Base-by-base conservation (phyloP, 371 early-diverging fungal genomes). In the Haplosporangium sp. region DNA sequence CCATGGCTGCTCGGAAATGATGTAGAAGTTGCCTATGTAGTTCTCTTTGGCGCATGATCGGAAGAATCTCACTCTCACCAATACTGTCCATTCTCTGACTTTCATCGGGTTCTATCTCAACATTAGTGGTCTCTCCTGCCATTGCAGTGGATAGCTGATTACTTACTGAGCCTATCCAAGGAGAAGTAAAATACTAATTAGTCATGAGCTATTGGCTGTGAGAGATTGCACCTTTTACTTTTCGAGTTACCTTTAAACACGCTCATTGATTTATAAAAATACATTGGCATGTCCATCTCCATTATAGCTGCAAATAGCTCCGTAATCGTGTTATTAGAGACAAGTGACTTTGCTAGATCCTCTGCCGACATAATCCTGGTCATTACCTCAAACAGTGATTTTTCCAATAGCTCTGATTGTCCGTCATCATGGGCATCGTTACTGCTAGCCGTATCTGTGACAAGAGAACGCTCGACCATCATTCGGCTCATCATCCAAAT, bases 381-480 rank as follows among this genome's bases (percentile, higher is more conserved):
- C 44, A 72, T 9, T 0, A 56, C 64, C 15, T 61, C 61, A 27
- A 77, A 68, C 2, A 77, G 35, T 0, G 68, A 53, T 65, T 65
- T 68, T 39, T 77, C 72, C 34, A 77, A 27, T 52, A 40, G 47
- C 8, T 55, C 56, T 1, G 4, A 63, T 37, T 44, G 61, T 3
- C 11, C 35, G 3, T 61, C 44, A 19, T 59, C 59, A 39, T 4
- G 10, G 37, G n/a, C 40, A 19, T 38, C 19, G 39, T 17, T 59
- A 5, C 39, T 13, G 2, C n/a, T 13, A 45, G n/a, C 10, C 56
- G 37, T 13, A 35, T 60, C 5, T 17, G 48, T 65, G 8, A 74
- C 65, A 45, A 79, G 70, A 0, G 74, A 57, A 10, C 79, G 70
- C 19, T 79, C 79, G 20, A 74, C 67, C 74, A 74, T 74, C 55